Evolutionary conservation across 192 early-diverging fungal species (phyloP), one percentile per base, ranked within the genome.

Genomic region (Backusella liffmaniae): DNA sequence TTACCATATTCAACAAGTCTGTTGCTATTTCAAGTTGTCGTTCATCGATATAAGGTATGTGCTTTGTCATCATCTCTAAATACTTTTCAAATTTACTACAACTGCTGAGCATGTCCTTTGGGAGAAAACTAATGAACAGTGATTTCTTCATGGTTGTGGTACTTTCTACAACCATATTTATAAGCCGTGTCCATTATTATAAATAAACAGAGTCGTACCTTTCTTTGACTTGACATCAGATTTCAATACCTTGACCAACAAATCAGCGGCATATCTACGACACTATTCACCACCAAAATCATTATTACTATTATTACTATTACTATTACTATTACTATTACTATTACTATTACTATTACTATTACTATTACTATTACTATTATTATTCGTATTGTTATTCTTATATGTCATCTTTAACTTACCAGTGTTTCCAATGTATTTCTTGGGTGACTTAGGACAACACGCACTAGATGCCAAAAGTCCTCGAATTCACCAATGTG

Each of bases 191-290:
- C 10, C 23, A 59, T 26, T 59, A 26, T 13, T 1, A 23, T 49
- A 3, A 3, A n/a, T 2, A 49, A 49, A 49, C 18, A 18, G 10
- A 26, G 29, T 23, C 21, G 10, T 29, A 62, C 56, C 56, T 62
- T 62, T 62, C 12, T 29, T 71, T 46, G n/a, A 23, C 41, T 49
- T 71, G 4, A 44, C 15, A 32, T 49, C 39, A 5, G 23, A 29
- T 29, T 71, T 41, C 29, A 71, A 49, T 49, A 44, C 42, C 21
- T 69, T 69, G 15, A 69, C 67, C 21, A 69, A 41, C 7, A 69
- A 4, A 21, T 69, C 67, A n/a, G 37, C n/a, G 23, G 26, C 37
- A 13, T 41, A 37, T 69, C 67, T 21, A 41, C n/a, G 36, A 13
- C 67, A 69, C 67, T 69, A 69, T 13, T 18, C 21, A 6, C 18